Percentiles rank a stretch among this genome's conserved stretches.
Conservation (phyloP, 2,329 filamentous ascomycete genomes). For the Claviceps maximensis region DNA sequence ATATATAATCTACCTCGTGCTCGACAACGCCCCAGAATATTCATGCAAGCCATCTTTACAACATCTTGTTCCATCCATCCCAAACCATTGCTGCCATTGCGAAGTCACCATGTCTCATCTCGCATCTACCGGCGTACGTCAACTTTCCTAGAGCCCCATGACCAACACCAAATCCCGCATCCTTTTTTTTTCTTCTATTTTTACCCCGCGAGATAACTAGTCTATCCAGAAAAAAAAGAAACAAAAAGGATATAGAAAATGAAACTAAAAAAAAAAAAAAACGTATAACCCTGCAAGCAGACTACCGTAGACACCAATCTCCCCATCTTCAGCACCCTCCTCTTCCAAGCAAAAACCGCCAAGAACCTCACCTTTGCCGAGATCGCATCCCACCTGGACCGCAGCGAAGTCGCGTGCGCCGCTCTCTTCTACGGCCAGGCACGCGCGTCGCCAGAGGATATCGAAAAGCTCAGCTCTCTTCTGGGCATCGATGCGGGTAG, state of each 20-base stretch:
- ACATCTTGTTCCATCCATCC: too few species aligned
- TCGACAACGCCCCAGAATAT: too few species aligned
- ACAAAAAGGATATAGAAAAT: neutral
- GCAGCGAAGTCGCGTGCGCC: slow-evolving; percentile 72
- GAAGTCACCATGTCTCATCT: too few species aligned
- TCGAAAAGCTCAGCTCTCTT: slow-evolving; percentile 49
- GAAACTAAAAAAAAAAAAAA: too few species aligned
- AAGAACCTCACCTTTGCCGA: slow-evolving; percentile 67
- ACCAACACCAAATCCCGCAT: too few species aligned
- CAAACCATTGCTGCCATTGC: too few species aligned
- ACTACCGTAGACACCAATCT: slow-evolving; percentile 51
- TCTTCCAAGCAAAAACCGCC: slow-evolving; percentile 59
- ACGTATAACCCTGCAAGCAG: slow-evolving; percentile 12
- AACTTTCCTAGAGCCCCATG: too few species aligned
- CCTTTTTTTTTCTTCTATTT: too few species aligned
- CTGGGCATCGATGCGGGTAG: slow-evolving; percentile 44
- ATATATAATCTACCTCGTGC: too few species aligned
- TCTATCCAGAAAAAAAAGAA: neutral
- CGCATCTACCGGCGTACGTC: too few species aligned
- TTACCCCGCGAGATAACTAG: too few species aligned
- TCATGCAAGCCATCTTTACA: too few species aligned
- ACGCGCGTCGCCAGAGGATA: slow-evolving; percentile 56
- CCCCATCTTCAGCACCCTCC: slow-evolving; percentile 54
- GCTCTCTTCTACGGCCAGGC: slow-evolving; percentile 87
- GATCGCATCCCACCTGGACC: slow-evolving; percentile 60